Base-by-base conservation (phyloP, 352 stramenopile species). In the Phytophthora sojae region DNA sequence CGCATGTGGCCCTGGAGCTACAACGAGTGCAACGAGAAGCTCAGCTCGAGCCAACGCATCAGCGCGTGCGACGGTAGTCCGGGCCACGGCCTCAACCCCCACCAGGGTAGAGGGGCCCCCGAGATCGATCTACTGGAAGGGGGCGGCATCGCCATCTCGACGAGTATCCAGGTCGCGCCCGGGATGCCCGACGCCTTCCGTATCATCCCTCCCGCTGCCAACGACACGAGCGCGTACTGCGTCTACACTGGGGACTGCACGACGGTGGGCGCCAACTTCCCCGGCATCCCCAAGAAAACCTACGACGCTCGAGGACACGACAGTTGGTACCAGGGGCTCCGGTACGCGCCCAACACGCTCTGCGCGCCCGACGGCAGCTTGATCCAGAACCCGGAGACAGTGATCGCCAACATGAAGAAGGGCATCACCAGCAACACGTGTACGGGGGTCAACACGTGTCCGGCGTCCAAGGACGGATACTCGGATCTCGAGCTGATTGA, bases 1-100 rank as follows among this genome's bases (percentile, higher is more conserved):
- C 94, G 95, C 63, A 92, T 98, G 66, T 99, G 96, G 96, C 97
- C 97, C 0, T 99, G 94, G 93, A 97, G 79, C 52, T 99, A 97
- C 71, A 82, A 98, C 58, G 84, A 82, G 53, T 99, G 96, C 61
- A 67, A 98, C 76, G 37, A 62, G 1, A 61, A 67, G 15, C 56
- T 79, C 1, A 29, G 57, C 44, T 29, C 26, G 17, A 86, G 68
- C 45, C 84, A 92, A 53, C 61, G 79, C 3, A 89, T 92, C 47
- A 88, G 59, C 32, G 96, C 89, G n/a, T 99, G 96, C 67, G 95
- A 98, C 68, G 62, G 71, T 3, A 84, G 80, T 56, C 95, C 96
- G 58, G 95, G 98, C 55, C 98, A 88, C 71, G 95, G 94, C 8
- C 74, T 99, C 52, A 90, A 98, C 80, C 63, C 85, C 0, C 78